These are phyloP conservation scores for Chrysopogon serrulatus DNA, from an alignment of 176 grass and related monocot species.

Conservation along the genomic window DNA sequence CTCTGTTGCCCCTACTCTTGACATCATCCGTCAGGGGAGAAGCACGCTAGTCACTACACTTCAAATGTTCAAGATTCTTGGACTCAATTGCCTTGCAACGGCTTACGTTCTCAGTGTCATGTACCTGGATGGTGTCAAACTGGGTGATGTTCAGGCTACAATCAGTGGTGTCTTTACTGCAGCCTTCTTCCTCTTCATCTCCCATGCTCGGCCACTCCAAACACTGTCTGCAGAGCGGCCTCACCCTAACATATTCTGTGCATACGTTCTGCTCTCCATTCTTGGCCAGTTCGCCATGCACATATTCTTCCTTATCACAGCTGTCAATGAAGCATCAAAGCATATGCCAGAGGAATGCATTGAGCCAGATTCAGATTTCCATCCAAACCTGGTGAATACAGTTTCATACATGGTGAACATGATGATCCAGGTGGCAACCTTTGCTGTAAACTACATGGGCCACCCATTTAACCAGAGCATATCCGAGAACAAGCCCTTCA, in stretches of 20 bases:
- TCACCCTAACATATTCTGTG: conserved; percentile 96
- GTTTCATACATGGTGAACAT: conserved; percentile 99
- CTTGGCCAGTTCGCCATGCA: conserved; percentile 98
- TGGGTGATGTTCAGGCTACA: conserved; percentile 94
- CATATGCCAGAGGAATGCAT: conserved; percentile 98
- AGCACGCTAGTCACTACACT: conserved; percentile 97
- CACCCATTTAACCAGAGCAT: conserved; percentile 95
- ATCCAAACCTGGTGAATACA: conserved; percentile 96
- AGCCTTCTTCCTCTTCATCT: conserved; percentile 99
- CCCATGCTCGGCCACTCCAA: conserved; percentile 88
- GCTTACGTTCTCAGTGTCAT: conserved; percentile 98
- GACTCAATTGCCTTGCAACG: conserved; percentile 94
- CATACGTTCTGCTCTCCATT: conserved; percentile 85
- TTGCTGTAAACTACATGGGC: conserved; percentile 99
- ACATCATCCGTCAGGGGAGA: conserved; percentile 93
- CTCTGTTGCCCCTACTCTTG: conserved; percentile 83
- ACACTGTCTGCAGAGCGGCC: conserved; percentile 73
- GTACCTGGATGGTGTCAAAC: conserved; percentile 96
- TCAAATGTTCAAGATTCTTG: conserved; percentile 99
- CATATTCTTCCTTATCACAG: conserved; percentile 73
- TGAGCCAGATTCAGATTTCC: conserved; percentile 89
- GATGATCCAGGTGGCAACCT: conserved; percentile 99
- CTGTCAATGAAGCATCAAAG: conserved; percentile 86
- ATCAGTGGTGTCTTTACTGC: conserved; percentile 95
- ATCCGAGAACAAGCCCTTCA: conserved; percentile 95